Evolutionary conservation across 345 rosid species (phyloP), one percentile per base, ranked within the genome.

Genomic region (Reutealis trisperma): DNA sequence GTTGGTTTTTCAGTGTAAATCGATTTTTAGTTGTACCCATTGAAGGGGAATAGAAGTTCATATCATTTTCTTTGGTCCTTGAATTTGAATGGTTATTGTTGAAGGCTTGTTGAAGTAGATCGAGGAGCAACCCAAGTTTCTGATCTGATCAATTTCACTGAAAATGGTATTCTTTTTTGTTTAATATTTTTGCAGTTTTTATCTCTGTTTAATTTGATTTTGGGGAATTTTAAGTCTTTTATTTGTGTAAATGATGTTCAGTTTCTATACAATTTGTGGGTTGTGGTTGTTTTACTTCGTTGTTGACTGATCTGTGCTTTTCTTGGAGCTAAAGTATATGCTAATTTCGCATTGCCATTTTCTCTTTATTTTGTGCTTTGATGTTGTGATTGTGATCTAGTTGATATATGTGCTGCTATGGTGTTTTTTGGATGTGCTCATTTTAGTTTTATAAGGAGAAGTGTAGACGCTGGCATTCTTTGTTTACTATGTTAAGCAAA

Each of bases 231-330:
- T 14, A 51, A 44, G 55, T 70, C 65, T 24, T 67, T 44, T 19
- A 24, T 44, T 57, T 44, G 24, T 65, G 59, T 2, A 19, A 52
- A 27, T 69, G 44, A 11, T 59, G 5, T 42, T 30, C 24, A 25
- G 15, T 19, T 69, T 63, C 19, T 34, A 3, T 44, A 68, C n/a
- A 24, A 5, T 72, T 79, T 65, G 73, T 32, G 63, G 52, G 60
- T 52, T 45, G 37, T 44, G 34, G 51, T 76, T 47, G 34, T 73
- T 72, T 76, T 64, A 19, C 67, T 37, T 45, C 57, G 27, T 73
- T 63, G 73, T 83, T 69, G 78, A 82, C 84, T 84, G 90, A 85
- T 88, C 86, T 77, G 84, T 63, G 74, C 75, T 77, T 49, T 18
- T 47, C 61, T 74, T 51, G 67, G 69, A 80, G 81, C 74, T 32